A percentile compares a stretch with the other conserved stretches of the same genome.
Evolutionary conservation across 2,329 filamentous ascomycete genomes (phyloP).

Genomic region (Fusarium sp.): DNA sequence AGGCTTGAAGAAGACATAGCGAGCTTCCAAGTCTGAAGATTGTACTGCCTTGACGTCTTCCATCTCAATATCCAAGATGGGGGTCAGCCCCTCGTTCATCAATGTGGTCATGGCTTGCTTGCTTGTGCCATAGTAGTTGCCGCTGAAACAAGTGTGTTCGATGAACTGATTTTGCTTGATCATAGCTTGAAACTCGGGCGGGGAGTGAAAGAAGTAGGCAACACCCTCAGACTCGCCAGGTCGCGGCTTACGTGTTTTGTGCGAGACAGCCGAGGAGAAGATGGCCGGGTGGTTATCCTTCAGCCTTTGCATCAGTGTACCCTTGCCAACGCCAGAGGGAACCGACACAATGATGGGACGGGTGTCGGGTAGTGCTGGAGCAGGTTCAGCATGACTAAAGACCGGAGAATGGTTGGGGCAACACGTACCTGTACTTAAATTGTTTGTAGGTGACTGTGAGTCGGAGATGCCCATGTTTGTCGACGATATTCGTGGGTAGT

Average conservation of each 20-base stretch:
- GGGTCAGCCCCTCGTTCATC: fast-evolving
- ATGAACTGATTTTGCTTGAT: not conserved
- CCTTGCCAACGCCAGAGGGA: not conserved
- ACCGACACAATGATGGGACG: constrained; percentile 1
- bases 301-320: not conserved
- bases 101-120: not conserved
- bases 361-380: not conserved
- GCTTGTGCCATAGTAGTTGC: not conserved
- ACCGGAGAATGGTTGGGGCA: fast-evolving
- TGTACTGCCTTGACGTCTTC: not conserved
- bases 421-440: not conserved
- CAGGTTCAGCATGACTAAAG: fast-evolving
- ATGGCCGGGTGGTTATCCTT: not conserved
- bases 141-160: not conserved
- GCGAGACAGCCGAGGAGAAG: not conserved
- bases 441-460: too few relatives aligned
- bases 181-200: not conserved
- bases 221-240: not conserved
- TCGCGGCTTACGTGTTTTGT: not conserved
- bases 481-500: too few relatives aligned
- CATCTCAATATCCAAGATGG: not conserved
- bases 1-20: not conserved
- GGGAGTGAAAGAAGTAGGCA: not conserved
- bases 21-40: not conserved
- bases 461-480: not conserved